phyloP scores from a whole-genome alignment of 306 rosid genomes.

The Hippophae rhamnoides region DNA sequence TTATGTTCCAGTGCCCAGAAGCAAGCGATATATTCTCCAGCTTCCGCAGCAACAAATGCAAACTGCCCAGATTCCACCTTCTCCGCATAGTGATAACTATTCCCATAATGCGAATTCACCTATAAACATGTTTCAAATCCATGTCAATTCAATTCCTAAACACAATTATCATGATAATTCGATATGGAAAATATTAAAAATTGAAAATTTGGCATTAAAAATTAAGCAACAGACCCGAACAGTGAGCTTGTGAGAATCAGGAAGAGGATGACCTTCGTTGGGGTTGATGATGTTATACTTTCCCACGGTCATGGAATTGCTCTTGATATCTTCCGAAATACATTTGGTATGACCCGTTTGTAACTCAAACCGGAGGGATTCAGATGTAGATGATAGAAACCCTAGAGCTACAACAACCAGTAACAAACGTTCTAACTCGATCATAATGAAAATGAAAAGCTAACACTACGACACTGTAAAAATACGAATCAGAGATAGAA shows the following conservation, averaged over 20 bases:
- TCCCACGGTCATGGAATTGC: constrained; percentile 82
- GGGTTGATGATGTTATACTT: constrained; percentile 62
- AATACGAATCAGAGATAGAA: too few species aligned
- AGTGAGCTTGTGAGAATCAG: constrained; percentile 64
- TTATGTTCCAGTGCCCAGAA: constrained; percentile 66
- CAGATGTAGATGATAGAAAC: constrained; percentile 33
- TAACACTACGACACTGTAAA: too few species aligned
- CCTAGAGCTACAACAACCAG: constrained; percentile 22
- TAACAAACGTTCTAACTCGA: constrained; percentile 16
- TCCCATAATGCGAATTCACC: constrained; percentile 82
- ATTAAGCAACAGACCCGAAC: constrained; percentile 45
- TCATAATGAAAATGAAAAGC: constrained; percentile 7
- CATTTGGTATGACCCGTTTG: constrained; percentile 81
- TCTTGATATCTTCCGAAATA: constrained; percentile 78
- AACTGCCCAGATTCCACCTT: constrained; percentile 57
- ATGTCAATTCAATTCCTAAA: neutral
- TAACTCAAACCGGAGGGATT: constrained; percentile 79
- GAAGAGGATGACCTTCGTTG: constrained; percentile 55
- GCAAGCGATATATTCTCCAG: constrained; percentile 82
- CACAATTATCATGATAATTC: neutral
- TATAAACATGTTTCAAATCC: constrained; percentile 13
- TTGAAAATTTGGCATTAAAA: neutral
- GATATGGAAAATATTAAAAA: neutral
- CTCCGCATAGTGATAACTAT: constrained; percentile 62
- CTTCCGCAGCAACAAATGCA: constrained; percentile 59